Evolutionary conservation across 768 basidiomycete genomes (phyloP), one percentile per base, ranked within the genome.

Genomic region (Gloeopeniophorella convolvens): DNA sequence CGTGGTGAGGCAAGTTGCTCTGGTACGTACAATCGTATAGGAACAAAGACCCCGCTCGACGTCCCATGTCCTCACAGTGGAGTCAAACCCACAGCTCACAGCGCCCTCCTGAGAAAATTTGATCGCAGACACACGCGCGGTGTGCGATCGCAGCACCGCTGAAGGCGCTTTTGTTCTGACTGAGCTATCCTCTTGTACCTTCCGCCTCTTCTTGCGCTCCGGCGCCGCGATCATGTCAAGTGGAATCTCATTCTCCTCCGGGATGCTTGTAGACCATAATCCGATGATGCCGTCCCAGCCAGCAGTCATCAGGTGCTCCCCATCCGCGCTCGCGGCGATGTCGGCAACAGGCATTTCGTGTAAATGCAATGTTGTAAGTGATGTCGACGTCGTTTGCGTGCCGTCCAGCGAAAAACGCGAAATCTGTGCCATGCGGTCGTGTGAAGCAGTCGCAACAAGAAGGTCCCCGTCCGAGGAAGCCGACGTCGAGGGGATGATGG

Each of bases 261-360:
- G 83, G 28, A 86, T 70, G 1, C 63, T 60, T 3, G 81, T 82
- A 53, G 84, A 80, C 85, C 84, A 98, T 4, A 93, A 59, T 2
- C 91, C 89, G 48, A 98, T 74, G 13, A 92, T 72, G 8, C 78
- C 74, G 60, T 99, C 94, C 91, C 92, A 94, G 0, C 87, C 87
- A 0, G 86, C 76, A 0, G 91, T 92, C 28, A 98, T 70, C 15
- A 98, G 69, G 51, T 82, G 77, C 2, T 76, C 70, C 2, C 85
- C 82, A 8, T 72, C 59, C 7, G 64, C 30, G 48, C 79, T 78
- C 0, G 83, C 65, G 0, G 80, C 60, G 33, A 97, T 70, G 10
- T 81, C 84, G 0, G 93, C 83, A 28, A 97, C 68, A 0, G 92
- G 82, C 0, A 78, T 77, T 2, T 88, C 89, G 65, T 98, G 94